phyloP scores from a whole-genome alignment of 768 basidiomycete genomes.

The Candolleomyces aberdarensis region DNA sequence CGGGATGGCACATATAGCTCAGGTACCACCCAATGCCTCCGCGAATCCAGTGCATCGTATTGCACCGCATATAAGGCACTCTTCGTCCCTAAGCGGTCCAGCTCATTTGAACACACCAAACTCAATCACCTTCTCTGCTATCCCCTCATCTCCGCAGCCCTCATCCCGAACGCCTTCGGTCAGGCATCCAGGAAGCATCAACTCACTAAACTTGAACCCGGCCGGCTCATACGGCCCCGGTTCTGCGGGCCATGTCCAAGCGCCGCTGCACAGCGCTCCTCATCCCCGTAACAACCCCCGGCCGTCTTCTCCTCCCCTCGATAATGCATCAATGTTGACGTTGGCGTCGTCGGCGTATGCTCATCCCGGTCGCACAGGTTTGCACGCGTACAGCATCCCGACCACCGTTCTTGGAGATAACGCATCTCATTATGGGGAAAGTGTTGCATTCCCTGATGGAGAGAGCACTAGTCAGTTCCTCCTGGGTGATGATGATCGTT shows the following conservation, averaged over 20 bases:
- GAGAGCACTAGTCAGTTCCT: slow-evolving; percentile 70
- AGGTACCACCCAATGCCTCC: slow-evolving; percentile 65
- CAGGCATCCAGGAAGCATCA: slow-evolving; percentile 28
- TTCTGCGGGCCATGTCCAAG: slow-evolving; percentile 53
- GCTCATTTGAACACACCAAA: slow-evolving; percentile 44
- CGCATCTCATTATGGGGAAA: slow-evolving; percentile 69
- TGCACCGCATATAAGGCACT: slow-evolving; percentile 56
- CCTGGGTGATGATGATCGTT: slow-evolving; percentile 62
- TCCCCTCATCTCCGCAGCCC: slow-evolving; percentile 49
- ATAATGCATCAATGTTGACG: slow-evolving; percentile 91
- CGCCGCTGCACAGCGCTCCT: slow-evolving; percentile 86
- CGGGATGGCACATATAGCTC: slow-evolving; percentile 90
- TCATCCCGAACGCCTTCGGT: slow-evolving; percentile 32
- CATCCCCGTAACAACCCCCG: slow-evolving; percentile 96
- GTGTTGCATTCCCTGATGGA: slow-evolving; percentile 51
- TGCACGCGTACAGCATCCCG: slow-evolving; percentile 4
- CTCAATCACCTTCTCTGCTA: slow-evolving; percentile 72
- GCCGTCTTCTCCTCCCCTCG: slow-evolving; percentile 84
- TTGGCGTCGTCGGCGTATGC: slow-evolving; percentile 93
- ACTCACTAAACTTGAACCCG: slow-evolving; percentile 24
- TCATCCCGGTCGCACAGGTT: slow-evolving; percentile 8
- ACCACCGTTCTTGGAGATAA: slow-evolving; percentile 58
- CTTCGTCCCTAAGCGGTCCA: slow-evolving; percentile 51
- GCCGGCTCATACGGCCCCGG: slow-evolving; percentile 20
- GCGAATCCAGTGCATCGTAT: slow-evolving; percentile 51